Conservation (phyloP, 495 filamentous ascomycete genomes). For the Podospora comata region DNA sequence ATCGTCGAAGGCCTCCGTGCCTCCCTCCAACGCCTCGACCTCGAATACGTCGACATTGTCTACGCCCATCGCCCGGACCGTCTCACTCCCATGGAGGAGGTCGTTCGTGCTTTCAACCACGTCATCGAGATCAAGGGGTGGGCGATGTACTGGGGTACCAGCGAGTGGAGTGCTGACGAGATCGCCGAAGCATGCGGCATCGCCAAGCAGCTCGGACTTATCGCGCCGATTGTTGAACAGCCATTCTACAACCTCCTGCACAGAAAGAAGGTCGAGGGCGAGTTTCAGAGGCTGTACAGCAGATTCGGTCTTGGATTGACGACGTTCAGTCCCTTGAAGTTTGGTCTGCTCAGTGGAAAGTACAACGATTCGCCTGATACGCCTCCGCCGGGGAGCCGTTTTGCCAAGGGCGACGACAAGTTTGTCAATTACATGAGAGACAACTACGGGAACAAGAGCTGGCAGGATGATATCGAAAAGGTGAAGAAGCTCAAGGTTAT, state of each 20-base stretch:
- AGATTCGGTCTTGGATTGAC: conserved; percentile 66
- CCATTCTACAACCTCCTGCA: conserved; percentile 58
- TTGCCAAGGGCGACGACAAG: conserved; percentile 38
- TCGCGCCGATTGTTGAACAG: conserved; percentile 56
- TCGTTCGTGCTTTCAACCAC: conserved; percentile 71
- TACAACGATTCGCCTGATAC: conserved; percentile 61
- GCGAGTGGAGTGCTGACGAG: conserved; percentile 54
- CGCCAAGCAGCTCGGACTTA: conserved; percentile 56
- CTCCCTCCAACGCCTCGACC: conserved; percentile 60
- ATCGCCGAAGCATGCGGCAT: conserved; percentile 54
- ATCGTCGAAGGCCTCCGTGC: conserved; percentile 62
- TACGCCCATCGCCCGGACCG: conserved; percentile 74
- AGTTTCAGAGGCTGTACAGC: conserved; percentile 61
- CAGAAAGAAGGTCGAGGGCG: conserved; percentile 56
- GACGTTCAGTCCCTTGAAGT: conserved; percentile 63
- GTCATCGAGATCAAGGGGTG: conserved; percentile 60
- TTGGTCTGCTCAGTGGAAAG: conserved; percentile 69
- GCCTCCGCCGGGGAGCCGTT: conserved; percentile 49
- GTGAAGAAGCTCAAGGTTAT: conserved; percentile 48
- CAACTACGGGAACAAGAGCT: conserved; percentile 30
- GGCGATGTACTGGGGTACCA: conserved; percentile 69
- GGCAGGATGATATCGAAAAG: conserved; percentile 37
- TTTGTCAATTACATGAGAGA: conserved; percentile 39
- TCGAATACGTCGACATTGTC: conserved; percentile 68
- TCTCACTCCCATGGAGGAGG: conserved; percentile 72